Percentiles rank a stretch among this genome's conserved stretches.
Conservation (phyloP, 345 rosid species). For the Boechera stricta region DNA sequence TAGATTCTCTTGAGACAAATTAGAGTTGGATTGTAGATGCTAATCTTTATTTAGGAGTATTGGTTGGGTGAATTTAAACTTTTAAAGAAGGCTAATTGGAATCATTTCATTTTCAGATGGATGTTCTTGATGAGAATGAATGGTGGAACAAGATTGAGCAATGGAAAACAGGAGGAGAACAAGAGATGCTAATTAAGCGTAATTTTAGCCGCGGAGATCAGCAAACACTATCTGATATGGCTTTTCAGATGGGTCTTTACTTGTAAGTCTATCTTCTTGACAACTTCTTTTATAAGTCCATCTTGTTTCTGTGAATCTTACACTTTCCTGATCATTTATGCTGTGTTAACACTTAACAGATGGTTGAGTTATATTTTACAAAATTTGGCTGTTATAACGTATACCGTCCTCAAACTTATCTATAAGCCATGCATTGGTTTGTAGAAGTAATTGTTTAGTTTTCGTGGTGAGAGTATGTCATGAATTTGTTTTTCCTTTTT, state of each 20-base stretch:
- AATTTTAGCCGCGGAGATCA: conserved; percentile 76
- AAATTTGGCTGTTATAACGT: not conserved
- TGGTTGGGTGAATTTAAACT: not conserved
- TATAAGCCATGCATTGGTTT: not conserved
- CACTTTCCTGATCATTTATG: not conserved
- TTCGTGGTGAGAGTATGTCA: conserved; percentile 13
- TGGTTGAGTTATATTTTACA: not conserved
- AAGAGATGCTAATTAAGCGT: conserved; percentile 75
- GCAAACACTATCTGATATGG: conserved; percentile 74
- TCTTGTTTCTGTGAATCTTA: not conserved
- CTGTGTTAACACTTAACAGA: not conserved
- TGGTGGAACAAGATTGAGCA: conserved; percentile 88
- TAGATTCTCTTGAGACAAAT: not conserved
- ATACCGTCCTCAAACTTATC: not conserved
- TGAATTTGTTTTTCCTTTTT: conserved; percentile 38
- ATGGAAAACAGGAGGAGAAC: conserved; percentile 67
- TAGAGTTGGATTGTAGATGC: not conserved
- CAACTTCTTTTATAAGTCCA: not conserved
- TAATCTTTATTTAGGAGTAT: conserved; percentile 1
- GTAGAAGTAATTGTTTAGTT: not conserved
- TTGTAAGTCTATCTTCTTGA: conserved; percentile 62
- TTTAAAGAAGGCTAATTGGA: not conserved
- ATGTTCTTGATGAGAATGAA: conserved; percentile 78
- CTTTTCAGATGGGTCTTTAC: conserved; percentile 72
- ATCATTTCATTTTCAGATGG: conserved; percentile 55